Base-by-base conservation (phyloP, 1,139 yeast species). In the Scheffersomyces segobiensis region DNA sequence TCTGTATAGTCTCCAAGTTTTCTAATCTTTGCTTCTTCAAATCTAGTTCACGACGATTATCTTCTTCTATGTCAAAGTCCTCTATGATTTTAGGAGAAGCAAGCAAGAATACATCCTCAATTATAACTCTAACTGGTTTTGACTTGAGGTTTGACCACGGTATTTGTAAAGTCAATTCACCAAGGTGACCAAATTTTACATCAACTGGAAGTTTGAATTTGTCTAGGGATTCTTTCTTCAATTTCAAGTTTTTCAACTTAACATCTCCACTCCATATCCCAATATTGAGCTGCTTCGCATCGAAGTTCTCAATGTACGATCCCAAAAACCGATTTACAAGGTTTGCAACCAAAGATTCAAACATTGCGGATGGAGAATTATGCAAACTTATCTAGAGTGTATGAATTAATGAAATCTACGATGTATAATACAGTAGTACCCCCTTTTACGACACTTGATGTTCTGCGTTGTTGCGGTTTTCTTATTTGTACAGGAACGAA, bases 221-320 rank as follows among this genome's bases (percentile, higher is more conserved):
- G 71, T 95, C 99, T 53, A 96, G 79, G 8, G 98, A 93, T 72
- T 88, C 93, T 61, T 87, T 84, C 73, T 91, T 91, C 59, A 96
- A 79, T 62, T 89, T 83, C 62, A 96, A 80, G 70, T 93, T 87
- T 62, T 82, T 82, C 56, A 96, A 79, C 70, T 91, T 92, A 53
- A 93, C 99, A 79, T 95, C 98, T 42, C 99, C 99, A 67, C 95
- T 87, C 97, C 99, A 93, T 51, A 96, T 93, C 2, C 98, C 99
- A 58, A 95, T 93, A 67, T 95, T 93, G 68, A 95, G 78, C 69
- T 93, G 98, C 64, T 91, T 91, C 17, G 98, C 93, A 74, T 96
- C 99, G 70, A 95, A 95, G 73, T 95, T 90, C 75, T 96, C 97
- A 56, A 96, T 95, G 76, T 95, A 90, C 19, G 88, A 80, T 3